phyloP scores from a whole-genome alignment of 1,284 basidiomycete species.

The Cryptococcus floricola region DNA sequence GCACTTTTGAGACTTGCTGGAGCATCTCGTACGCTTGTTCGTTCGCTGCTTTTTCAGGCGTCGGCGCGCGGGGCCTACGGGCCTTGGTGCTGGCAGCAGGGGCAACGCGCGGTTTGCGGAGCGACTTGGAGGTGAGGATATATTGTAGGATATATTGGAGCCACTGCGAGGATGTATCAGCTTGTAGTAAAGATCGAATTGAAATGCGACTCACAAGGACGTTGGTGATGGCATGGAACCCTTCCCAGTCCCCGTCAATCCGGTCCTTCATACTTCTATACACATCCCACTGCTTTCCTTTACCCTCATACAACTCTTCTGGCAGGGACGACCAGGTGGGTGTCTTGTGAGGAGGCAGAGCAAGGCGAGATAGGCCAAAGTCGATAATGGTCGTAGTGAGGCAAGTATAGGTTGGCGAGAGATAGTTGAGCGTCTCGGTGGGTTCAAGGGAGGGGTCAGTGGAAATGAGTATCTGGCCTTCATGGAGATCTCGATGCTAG shows the following conservation, averaged over 20 bases:
- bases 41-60: too few species aligned
- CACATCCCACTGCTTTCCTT: constrained; percentile 89
- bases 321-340: constrained; percentile 54
- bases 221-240: constrained; percentile 75
- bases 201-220: constrained; percentile 63
- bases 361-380: constrained; percentile 83
- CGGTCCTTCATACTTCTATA: constrained; percentile 82
- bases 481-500: constrained; percentile 94
- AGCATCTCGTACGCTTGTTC: constrained; percentile 10
- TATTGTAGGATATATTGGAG: constrained; percentile 38
- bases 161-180: constrained; percentile 31
- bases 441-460: constrained; percentile 15
- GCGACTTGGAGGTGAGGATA: constrained; percentile 28
- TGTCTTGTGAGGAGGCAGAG: constrained; percentile 25
- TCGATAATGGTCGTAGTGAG: constrained; percentile 85
- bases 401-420: constrained; percentile 52
- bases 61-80: too few species aligned
- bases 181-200: background rate
- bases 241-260: constrained; percentile 60
- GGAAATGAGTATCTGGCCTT: constrained; percentile 90
- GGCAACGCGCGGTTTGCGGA: constrained; percentile 24
- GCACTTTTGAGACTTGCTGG: constrained; percentile 5
- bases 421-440: constrained; percentile 19
- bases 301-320: constrained; percentile 73
- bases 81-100: too few species aligned